Evolutionary conservation across 176 grass and related monocot genomes (phyloP).

Genomic region (Rhynchospora pubera): DNA sequence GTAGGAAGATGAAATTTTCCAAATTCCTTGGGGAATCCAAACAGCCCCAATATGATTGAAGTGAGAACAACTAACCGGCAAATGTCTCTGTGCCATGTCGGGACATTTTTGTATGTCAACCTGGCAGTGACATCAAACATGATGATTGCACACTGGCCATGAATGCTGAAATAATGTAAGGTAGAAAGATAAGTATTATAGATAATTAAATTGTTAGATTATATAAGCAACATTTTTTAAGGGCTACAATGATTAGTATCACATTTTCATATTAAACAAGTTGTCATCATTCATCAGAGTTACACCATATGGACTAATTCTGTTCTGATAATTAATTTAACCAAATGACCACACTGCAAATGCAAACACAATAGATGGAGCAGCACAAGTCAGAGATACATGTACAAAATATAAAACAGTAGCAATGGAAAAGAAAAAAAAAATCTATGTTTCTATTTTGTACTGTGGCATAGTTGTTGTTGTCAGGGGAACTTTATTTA

Average conservation of each 20-base stretch:
- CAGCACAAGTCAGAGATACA: too few species aligned
- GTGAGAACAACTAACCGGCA: constrained; percentile 28
- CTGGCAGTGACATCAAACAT: constrained; percentile 62
- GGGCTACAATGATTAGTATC: not conserved
- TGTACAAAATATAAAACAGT: too few species aligned
- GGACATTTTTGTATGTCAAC: constrained; percentile 53
- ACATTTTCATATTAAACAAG: not conserved
- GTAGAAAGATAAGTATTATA: not conserved
- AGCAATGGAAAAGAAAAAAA: not conserved
- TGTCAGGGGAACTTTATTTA: not conserved
- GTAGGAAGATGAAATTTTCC: too few species aligned
- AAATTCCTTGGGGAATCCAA: too few species aligned
- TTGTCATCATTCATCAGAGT: not conserved
- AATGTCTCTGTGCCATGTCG: constrained; percentile 59
- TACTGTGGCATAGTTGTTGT: not conserved
- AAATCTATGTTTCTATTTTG: not conserved
- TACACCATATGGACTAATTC: not conserved
- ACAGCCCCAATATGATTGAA: not conserved
- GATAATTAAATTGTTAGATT: not conserved
- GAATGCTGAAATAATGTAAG: constrained; percentile 26
- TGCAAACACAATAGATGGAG: too few species aligned
- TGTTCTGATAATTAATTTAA: not conserved
- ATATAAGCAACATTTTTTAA: not conserved
- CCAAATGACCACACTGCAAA: not conserved
- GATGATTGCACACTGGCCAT: constrained; percentile 59